Conservation (phyloP, 257 asterid genomes). For the Solanum infundibuliforme region DNA sequence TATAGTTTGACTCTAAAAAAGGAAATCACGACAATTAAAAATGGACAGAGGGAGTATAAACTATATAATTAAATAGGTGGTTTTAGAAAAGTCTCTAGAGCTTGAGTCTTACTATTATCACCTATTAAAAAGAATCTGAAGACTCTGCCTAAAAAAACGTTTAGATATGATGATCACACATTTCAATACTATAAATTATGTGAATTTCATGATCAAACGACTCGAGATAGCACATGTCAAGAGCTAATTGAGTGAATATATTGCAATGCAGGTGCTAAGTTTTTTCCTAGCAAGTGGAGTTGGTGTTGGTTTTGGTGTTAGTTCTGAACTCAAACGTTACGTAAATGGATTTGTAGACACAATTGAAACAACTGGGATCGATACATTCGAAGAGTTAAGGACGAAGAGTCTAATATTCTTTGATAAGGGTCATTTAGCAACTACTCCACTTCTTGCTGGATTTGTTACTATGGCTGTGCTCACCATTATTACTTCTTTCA, state of each 20-base stretch:
- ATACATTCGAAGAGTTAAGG: neutral
- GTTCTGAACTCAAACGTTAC: conserved; percentile 23
- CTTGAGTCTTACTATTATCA: neutral
- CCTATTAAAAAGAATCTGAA: neutral
- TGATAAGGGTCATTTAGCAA: conserved; percentile 26
- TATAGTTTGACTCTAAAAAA: no score
- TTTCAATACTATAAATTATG: neutral
- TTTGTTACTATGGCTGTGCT: conserved; percentile 29
- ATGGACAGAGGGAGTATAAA: neutral
- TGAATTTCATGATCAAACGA: neutral
- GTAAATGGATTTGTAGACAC: neutral
- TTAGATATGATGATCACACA: neutral
- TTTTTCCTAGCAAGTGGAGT: conserved; percentile 49
- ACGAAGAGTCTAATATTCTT: conserved; percentile 15
- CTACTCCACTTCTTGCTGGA: conserved; percentile 28
- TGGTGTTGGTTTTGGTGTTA: conserved; percentile 52
- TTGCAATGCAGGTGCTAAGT: conserved; percentile 22
- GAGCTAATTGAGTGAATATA: neutral
- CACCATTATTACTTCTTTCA: conserved; percentile 24
- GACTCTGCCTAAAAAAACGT: neutral
- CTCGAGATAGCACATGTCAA: neutral
- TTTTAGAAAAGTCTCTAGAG: neutral
- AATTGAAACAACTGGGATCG: neutral
- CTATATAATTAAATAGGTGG: neutral
- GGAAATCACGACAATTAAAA: no score